Evolutionary conservation across 1,284 basidiomycete species (phyloP).

Genomic region (Papiliotrema terrestris): DNA sequence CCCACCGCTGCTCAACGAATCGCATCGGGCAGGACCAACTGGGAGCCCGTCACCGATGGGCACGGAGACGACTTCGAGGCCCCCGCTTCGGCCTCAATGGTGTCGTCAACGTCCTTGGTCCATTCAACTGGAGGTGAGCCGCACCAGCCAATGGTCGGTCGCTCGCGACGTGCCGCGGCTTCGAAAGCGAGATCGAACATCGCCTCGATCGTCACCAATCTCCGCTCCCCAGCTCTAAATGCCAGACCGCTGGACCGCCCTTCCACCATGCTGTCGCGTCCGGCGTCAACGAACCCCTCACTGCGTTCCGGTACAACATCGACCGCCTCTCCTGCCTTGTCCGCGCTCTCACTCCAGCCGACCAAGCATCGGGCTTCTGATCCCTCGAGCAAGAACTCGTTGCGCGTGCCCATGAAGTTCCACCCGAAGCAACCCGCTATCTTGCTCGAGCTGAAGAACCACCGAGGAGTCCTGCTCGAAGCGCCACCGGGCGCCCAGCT

Average conservation of each 20-base stretch:
- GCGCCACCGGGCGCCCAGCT: slow-evolving; percentile 19
- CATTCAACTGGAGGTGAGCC: background rate
- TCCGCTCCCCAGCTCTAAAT: background rate
- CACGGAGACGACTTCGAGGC: background rate
- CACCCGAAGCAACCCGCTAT: background rate
- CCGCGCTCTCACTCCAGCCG: background rate
- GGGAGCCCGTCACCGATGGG: background rate
- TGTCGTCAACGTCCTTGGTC: background rate
- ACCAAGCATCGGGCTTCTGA: background rate
- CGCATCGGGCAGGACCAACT: background rate
- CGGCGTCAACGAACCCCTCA: background rate
- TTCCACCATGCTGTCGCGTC: background rate
- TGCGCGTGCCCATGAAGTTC: background rate
- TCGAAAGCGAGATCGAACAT: slow-evolving; percentile 1
- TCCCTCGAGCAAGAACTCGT: too few species aligned
- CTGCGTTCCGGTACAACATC: background rate
- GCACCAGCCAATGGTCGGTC: background rate
- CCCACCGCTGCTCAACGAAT: background rate
- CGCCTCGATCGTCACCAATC: background rate
- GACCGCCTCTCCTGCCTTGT: background rate
- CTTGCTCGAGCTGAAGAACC: slow-evolving; percentile 2
- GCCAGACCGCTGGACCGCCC: too few species aligned
- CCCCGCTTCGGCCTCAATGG: background rate
- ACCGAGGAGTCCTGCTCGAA: slow-evolving; percentile 9
- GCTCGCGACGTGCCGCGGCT: background rate